Base-by-base conservation (phyloP, 2,329 filamentous ascomycete genomes). In the Fusarium virguliforme region DNA sequence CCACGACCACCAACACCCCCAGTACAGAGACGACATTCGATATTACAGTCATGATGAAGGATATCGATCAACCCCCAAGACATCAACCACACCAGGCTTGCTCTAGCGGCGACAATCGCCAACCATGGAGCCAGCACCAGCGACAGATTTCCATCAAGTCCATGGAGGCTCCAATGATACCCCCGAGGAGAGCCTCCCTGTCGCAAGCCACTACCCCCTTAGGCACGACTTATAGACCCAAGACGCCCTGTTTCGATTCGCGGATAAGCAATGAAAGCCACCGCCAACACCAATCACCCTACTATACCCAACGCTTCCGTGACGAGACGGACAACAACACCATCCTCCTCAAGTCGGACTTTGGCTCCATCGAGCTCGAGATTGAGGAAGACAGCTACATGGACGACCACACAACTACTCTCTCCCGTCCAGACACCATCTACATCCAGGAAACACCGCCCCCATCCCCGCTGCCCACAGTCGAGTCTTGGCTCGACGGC, bases 401-500 rank as follows among this genome's bases (percentile, higher is more conserved):
- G 56, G 69, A 63, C 26, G 41, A 60, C 9, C 60, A 37, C 37
- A 48, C 51, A 15, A 48, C 24, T 48, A 48, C 8, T 24, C 24
- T n/a, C 24, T 71, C 65, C 12, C 62, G 69, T 24, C 65, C 68
- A 43, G 70, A 67, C 5, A 76, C 73, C 6, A 73, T 77, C 6
- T 80, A 78, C 34, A 76, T 79, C 12, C 76, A 77, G 32, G 70
- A 79, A 32, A 79, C 79, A 4, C 78, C 79, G 24, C 79, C 81
- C 3, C 77, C 79, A 4, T 81, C 79, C 12, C 79, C 79, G 8
- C 62, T 79, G 8, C 76, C 78, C 3, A 81, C 75, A 7, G 78
- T 83, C 12, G 77, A 82, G 51, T 78, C 80, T 6, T 81, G 80
- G 79, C 71, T 82, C 1, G 75, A 81, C 50, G 76, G 77, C 67